Evolutionary conservation across 2,329 filamentous ascomycete genomes (phyloP).

Genomic region (Endothia cerciana): DNA sequence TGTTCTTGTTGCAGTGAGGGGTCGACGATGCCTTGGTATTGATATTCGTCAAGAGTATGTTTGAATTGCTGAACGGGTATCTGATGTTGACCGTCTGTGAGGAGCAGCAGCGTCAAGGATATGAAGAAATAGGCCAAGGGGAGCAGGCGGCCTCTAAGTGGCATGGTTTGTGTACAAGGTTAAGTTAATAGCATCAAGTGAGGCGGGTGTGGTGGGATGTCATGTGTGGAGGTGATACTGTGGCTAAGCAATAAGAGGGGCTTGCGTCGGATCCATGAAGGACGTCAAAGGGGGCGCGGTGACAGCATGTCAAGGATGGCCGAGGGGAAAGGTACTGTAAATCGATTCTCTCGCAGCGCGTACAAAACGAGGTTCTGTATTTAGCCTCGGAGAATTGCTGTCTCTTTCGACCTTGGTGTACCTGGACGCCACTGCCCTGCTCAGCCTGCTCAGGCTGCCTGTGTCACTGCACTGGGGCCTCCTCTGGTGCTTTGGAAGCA

Average conservation of each 20-base stretch:
- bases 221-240: conserved; percentile 15
- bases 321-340: not conserved
- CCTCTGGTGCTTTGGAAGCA: not conserved
- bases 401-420: not conserved
- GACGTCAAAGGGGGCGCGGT: conserved; percentile 3
- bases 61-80: conserved; percentile 14
- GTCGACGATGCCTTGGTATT: conserved; percentile 16
- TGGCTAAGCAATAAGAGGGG: conserved; percentile 17
- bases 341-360: not conserved
- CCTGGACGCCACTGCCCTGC: not conserved
- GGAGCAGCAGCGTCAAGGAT: conserved; percentile 10
- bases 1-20: conserved; percentile 12
- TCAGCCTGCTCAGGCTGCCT: not conserved
- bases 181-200: not conserved
- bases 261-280: not conserved
- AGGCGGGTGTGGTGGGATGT: not conserved
- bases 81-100: conserved; percentile 21
- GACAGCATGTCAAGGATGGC: conserved; percentile 1
- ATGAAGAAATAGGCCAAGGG: conserved; percentile 22
- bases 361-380: not conserved
- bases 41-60: conserved; percentile 21
- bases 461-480: not conserved
- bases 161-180: conserved; percentile 16
- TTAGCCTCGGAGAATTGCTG: not conserved
- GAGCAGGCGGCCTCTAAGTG: conserved; percentile 25